phyloP scores from a whole-genome alignment of 441 rosid species.

The Biscutella laevigata region DNA sequence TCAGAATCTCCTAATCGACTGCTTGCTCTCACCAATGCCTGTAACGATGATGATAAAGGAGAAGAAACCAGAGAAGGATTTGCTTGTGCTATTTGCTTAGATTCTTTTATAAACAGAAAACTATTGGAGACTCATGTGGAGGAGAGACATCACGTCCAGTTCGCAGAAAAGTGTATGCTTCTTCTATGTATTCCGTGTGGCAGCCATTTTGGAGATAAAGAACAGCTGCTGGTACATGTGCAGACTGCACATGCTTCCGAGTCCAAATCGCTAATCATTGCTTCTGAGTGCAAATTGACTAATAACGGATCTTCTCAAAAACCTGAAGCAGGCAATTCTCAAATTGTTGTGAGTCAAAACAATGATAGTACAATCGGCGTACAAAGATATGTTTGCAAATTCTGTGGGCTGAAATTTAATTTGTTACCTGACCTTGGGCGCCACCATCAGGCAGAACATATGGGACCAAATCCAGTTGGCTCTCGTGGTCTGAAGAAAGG shows the following conservation, averaged over 20 bases:
- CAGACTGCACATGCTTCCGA: constrained; percentile 61
- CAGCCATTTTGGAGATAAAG: constrained; percentile 79
- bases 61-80: constrained; percentile 51
- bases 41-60: constrained; percentile 33
- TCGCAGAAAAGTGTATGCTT: constrained; percentile 94
- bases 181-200: constrained; percentile 91
- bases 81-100: constrained; percentile 96
- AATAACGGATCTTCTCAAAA: constrained; percentile 33
- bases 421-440: constrained; percentile 96
- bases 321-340: constrained; percentile 32
- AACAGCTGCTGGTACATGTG: constrained; percentile 74
- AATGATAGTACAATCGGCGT: constrained; percentile 37
- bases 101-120: constrained; percentile 73
- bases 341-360: constrained; percentile 32
- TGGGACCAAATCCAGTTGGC: constrained; percentile 52
- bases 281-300: constrained; percentile 28
- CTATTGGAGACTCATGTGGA: constrained; percentile 82
- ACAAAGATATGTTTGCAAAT: constrained; percentile 64
- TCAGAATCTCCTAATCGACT: constrained; percentile 41
- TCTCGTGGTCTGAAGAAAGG: constrained; percentile 72
- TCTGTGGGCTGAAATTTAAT: constrained; percentile 85
- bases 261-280: constrained; percentile 39
- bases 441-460: constrained; percentile 98
- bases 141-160: constrained; percentile 82
- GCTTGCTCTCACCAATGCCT: constrained; percentile 28